phyloP scores from a whole-genome alignment of 768 basidiomycete species.

The Boletus insuetus region DNA sequence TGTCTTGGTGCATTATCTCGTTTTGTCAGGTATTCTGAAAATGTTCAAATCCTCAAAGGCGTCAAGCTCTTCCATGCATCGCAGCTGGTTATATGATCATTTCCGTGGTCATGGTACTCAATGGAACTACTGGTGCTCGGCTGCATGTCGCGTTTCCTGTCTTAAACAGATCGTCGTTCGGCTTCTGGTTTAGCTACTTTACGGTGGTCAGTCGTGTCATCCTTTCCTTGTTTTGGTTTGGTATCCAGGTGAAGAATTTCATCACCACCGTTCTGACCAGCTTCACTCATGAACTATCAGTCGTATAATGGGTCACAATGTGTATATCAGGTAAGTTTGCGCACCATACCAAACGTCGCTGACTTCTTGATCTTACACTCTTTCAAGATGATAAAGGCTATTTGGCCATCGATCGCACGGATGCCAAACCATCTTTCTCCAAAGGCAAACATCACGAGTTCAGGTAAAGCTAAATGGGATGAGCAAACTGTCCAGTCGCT shows the following conservation, averaged over 20 bases:
- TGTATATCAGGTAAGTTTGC: conserved; percentile 51
- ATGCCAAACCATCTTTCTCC: conserved; percentile 63
- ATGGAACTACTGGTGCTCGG: conserved; percentile 75
- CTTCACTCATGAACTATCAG: conserved; percentile 24
- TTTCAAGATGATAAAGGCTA: conserved; percentile 68
- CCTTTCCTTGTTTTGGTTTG: conserved; percentile 82
- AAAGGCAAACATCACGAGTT: conserved; percentile 59
- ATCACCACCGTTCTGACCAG: not conserved
- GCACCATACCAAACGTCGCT: not conserved
- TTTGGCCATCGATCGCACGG: conserved; percentile 70
- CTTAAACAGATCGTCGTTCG: conserved; percentile 82
- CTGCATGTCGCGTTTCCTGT: conserved; percentile 75
- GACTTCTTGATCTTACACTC: not conserved
- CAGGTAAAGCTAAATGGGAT: conserved; percentile 35
- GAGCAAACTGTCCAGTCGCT: not conserved
- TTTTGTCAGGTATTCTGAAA: not conserved
- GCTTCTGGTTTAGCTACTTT: conserved; percentile 89
- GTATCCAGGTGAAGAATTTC: conserved; percentile 52
- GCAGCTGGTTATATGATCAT: conserved; percentile 73
- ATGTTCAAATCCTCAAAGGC: conserved; percentile 36
- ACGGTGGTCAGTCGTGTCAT: conserved; percentile 73
- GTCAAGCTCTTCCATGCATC: conserved; percentile 66
- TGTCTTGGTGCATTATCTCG: conserved; percentile 52
- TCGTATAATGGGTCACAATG: conserved; percentile 66
- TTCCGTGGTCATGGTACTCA: conserved; percentile 68